These are phyloP conservation scores for Microdochium trichocladiopsis DNA, from an alignment of 2,329 filamentous ascomycete species.

Conservation along the genomic window DNA sequence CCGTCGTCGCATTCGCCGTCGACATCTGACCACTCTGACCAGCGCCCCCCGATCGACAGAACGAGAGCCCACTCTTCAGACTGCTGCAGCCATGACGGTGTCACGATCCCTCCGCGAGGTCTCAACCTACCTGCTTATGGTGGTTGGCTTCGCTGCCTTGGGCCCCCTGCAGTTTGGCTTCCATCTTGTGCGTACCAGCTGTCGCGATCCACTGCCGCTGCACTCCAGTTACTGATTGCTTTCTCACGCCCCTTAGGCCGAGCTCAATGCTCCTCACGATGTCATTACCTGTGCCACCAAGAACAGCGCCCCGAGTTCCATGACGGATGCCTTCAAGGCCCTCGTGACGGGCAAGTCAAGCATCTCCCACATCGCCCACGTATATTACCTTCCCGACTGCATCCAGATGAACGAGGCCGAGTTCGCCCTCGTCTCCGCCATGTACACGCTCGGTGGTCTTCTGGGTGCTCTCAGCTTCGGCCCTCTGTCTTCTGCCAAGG, in stretches of 20 bases:
- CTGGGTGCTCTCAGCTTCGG: conserved; percentile 75
- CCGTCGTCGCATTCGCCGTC: neutral
- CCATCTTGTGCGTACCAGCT: conserved; percentile 59
- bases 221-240: neutral
- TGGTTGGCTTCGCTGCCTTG: conserved; percentile 70
- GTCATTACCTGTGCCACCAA: conserved; percentile 75
- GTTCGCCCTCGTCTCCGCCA: conserved; percentile 81
- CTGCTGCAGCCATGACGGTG: conserved; percentile 1
- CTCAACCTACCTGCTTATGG: conserved; percentile 70
- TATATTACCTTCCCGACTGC: conserved; percentile 58
- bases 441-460: conserved; percentile 86
- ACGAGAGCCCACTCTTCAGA: neutral
- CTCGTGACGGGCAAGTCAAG: conserved; percentile 10
- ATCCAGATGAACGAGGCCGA: conserved; percentile 79
- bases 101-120: conserved; percentile 32
- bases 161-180: conserved; percentile 93
- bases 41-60: neutral
- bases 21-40: neutral
- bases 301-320: conserved; percentile 35
- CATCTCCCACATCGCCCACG: conserved; percentile 13
- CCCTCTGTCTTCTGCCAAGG: conserved; percentile 68
- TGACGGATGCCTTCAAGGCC: conserved; percentile 16
- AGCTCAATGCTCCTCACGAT: conserved; percentile 91
- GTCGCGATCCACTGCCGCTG: neutral
- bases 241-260: conserved; percentile 51